A percentile compares a stretch with the other conserved stretches of the same genome.
phyloP scores from a whole-genome alignment of 2,329 filamentous ascomycete species.

The Davidsoniella neocaledoniae region DNA sequence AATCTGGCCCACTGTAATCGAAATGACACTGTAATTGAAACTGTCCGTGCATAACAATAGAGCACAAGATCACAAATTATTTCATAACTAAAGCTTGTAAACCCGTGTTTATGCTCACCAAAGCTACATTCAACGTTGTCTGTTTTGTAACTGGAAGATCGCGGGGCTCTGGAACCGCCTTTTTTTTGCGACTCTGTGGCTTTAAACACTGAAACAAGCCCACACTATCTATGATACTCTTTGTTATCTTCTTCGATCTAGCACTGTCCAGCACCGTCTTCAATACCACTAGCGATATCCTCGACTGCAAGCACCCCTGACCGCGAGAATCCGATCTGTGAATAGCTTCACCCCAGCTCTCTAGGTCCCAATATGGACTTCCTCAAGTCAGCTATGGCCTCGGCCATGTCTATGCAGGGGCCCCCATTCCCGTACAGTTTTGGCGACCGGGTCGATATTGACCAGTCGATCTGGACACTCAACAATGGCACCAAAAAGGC shows the following conservation, averaged over 20 bases:
- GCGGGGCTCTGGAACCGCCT: too few species aligned
- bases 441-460: conserved; percentile 79
- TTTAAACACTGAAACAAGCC: too few species aligned
- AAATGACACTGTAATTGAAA: too few species aligned
- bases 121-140: too few species aligned
- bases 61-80: too few species aligned
- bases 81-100: too few species aligned
- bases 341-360: conserved; percentile 1
- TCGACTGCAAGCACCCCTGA: not conserved
- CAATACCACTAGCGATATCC: not conserved
- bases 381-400: conserved; percentile 91
- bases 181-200: too few species aligned
- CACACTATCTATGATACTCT: not conserved
- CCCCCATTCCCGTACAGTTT: conserved; percentile 86
- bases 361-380: conserved; percentile 60
- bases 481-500: conserved; percentile 88
- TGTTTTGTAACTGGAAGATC: too few species aligned
- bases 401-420: conserved; percentile 75
- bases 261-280: not conserved
- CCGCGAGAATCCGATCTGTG: not conserved
- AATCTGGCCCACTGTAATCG: too few species aligned
- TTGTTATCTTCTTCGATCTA: not conserved
- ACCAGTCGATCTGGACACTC: conserved; percentile 91
- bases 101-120: too few species aligned
- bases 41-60: too few species aligned